phyloP scores from a whole-genome alignment of 2,329 filamentous ascomycete genomes.

The Fusarium sp. region DNA sequence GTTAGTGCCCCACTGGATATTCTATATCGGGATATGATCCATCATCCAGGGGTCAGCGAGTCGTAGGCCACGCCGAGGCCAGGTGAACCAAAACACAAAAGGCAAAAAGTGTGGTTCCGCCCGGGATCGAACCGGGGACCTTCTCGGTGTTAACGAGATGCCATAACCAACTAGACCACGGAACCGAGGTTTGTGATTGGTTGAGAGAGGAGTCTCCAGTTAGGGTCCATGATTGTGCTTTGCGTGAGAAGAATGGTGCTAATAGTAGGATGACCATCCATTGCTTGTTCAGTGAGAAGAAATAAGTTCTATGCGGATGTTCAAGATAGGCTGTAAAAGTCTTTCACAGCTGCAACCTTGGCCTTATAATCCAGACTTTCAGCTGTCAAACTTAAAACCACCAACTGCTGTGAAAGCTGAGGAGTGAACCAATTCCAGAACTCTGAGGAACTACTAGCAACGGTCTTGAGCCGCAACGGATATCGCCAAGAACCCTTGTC shows the following conservation, averaged over 20 bases:
- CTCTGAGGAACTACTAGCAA: not conserved
- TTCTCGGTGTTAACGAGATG: slow-evolving; percentile 33
- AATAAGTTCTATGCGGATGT: too few species aligned
- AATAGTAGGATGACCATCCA: too few species aligned
- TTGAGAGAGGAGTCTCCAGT: not conserved
- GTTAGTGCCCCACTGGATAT: slow-evolving; percentile 21
- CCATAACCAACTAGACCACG: slow-evolving; percentile 32
- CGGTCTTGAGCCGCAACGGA: not conserved
- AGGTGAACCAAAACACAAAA: not conserved
- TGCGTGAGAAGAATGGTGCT: too few species aligned
- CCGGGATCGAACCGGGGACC: slow-evolving; percentile 30
- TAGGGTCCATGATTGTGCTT: not conserved
- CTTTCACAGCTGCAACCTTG: too few species aligned
- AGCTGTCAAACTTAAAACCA: too few species aligned
- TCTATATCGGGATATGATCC: slow-evolving; percentile 27
- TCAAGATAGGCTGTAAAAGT: too few species aligned
- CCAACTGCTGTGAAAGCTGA: too few species aligned
- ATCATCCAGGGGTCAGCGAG: slow-evolving; percentile 28
- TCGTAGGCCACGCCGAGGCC: not conserved
- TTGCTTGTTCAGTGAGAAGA: too few species aligned
- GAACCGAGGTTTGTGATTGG: slow-evolving; percentile 14
- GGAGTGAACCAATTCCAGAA: not conserved
- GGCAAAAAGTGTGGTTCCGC: slow-evolving; percentile 16
- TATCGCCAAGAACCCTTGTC: not conserved
- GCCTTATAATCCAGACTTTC: too few species aligned